Base-by-base conservation (phyloP, 2,329 filamentous ascomycete genomes). In the Clarireedia paspali region DNA sequence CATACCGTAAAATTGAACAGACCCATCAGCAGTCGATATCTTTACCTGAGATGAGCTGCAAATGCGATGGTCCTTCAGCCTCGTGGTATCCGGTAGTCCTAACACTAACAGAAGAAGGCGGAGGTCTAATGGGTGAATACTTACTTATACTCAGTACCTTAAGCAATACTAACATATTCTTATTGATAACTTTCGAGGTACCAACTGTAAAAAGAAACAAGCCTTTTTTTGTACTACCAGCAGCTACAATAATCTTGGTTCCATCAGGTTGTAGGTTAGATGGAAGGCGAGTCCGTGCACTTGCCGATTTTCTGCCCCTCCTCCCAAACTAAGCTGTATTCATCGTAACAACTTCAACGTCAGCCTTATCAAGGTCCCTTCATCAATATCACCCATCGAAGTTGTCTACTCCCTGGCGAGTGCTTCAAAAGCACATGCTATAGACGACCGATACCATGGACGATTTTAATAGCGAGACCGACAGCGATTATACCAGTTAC, bases 401-500 rank as follows among this genome's bases (percentile, higher is more conserved):
- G 36, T 47, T 53, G 45, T 56, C 53, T 39, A 62, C 47, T 44
- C 44, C 58, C 59, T 60, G 59, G 64, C 65, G 62, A 62, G 65
- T 65, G 64, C 64, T 53, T 57, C 55, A 54, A 42, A 53, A 63
- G 65, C 65, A 65, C 64, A 60, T 65, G 65, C 62, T 62, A 50
- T 59, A 61, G 58, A 59, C 60, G 56, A 54, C 57, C 58, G 38
- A 49, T 53, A 66, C 53, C 67, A 97, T 97, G 94, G 94, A 97
- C 71, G 92, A 97, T 75, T 97, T 94, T 74, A 91, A 90, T 64
- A 96, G 91, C 70, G 94, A 99, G 74, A 95, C 91, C 12, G 94
- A 99, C 71, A 96, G 91, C 74, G 94, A 99, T 76, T 99, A 97
- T 72, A 96, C 94, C 49, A 97, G 91, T 74, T 99, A 97, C 73